Evolutionary conservation across 495 filamentous ascomycete species (phyloP).

Genomic region (Rhypophila decipiens): DNA sequence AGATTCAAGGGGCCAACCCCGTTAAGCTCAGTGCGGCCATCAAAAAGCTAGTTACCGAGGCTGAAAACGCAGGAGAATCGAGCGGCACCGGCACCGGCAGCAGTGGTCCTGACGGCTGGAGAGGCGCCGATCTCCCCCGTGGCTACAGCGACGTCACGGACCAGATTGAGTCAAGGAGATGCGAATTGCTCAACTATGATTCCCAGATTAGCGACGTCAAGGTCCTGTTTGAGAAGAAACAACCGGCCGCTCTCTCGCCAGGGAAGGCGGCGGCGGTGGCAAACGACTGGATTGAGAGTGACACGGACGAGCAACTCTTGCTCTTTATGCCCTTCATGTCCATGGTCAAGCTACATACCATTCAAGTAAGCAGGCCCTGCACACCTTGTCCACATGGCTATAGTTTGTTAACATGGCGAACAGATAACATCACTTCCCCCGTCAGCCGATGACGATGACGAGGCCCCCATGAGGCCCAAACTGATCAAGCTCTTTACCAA

Average conservation of each 20-base stretch:
- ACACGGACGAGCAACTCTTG: slow-evolving; percentile 98
- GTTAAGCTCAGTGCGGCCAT: slow-evolving; percentile 61
- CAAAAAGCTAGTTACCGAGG: slow-evolving; percentile 65
- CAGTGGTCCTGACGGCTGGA: slow-evolving; percentile 51
- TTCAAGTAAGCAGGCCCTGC: slow-evolving; percentile 42
- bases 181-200: slow-evolving; percentile 84
- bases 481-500: slow-evolving; percentile 82
- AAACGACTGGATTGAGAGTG: slow-evolving; percentile 94
- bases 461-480: slow-evolving; percentile 77
- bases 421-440: slow-evolving; percentile 80
- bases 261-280: slow-evolving; percentile 50
- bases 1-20: slow-evolving; percentile 68
- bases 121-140: slow-evolving; percentile 65
- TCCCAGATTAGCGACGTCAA: slow-evolving; percentile 59
- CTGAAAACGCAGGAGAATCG: slow-evolving; percentile 43
- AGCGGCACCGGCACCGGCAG: slow-evolving; percentile 41
- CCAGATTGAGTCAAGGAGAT: slow-evolving; percentile 66
- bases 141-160: slow-evolving; percentile 80
- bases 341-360: slow-evolving; percentile 81
- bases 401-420: slow-evolving; percentile 10
- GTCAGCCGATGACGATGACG: slow-evolving; percentile 49
- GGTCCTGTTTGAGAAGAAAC: slow-evolving; percentile 62
- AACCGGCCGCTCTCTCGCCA: slow-evolving; percentile 58
- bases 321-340: slow-evolving; percentile 87
- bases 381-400: neutral